These are phyloP conservation scores for Austroboletus novae-zelandiae DNA, from an alignment of 1,284 basidiomycete genomes.

Conservation along the genomic window DNA sequence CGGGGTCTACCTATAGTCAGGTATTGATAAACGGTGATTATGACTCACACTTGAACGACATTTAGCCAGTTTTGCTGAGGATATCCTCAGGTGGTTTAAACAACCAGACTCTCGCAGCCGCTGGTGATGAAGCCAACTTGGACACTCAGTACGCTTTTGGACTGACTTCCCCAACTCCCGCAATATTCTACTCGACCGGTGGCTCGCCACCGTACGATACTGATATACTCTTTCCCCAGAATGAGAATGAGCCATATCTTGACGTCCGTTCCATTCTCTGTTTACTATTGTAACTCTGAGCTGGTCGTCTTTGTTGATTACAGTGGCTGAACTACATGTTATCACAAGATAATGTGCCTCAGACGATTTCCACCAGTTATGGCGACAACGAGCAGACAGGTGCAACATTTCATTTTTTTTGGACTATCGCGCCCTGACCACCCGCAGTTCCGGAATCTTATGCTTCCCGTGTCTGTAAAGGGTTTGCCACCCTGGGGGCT, in stretches of 20 bases:
- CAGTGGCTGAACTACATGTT: conserved; percentile 63
- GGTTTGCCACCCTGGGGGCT: conserved; percentile 58
- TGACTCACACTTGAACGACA: background rate
- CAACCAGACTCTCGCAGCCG: conserved; percentile 50
- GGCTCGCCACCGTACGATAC: conserved; percentile 59
- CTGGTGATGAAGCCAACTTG: conserved; percentile 70
- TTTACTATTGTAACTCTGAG: background rate
- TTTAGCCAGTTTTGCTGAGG: background rate
- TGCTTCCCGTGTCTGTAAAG: conserved; percentile 59
- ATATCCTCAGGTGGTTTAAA: conserved; percentile 49
- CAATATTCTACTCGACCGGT: conserved; percentile 60
- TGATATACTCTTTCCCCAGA: conserved; percentile 41
- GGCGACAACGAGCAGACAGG: conserved; percentile 70
- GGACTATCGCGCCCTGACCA: background rate
- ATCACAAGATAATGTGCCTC: conserved; percentile 32
- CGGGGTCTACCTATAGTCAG: conserved; percentile 34
- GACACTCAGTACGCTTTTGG: conserved; percentile 70
- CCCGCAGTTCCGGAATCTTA: conserved; percentile 57
- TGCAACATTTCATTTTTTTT: conserved; percentile 15
- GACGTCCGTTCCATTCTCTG: conserved; percentile 33
- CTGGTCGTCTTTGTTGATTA: too few species aligned
- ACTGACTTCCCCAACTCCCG: conserved; percentile 47
- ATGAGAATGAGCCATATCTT: conserved; percentile 64
- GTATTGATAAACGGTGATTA: conserved; percentile 47
- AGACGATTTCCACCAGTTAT: conserved; percentile 35